phyloP scores from a whole-genome alignment of 768 basidiomycete species.

The Hemileccinum impolitum region DNA sequence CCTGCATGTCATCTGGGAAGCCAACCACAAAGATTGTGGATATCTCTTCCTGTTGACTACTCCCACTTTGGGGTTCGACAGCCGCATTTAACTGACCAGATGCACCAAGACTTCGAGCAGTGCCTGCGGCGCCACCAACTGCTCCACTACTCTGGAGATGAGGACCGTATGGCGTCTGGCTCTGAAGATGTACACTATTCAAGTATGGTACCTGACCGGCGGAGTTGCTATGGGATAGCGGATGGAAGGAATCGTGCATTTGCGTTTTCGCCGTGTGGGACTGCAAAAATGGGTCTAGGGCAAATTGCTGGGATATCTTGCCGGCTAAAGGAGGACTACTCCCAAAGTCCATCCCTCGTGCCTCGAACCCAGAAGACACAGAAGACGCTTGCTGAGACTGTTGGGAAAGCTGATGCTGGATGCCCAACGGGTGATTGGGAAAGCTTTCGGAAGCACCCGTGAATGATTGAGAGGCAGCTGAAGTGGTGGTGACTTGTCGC shows the following conservation, averaged over 20 bases:
- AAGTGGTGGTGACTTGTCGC: constrained; percentile 33
- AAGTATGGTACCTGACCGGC: constrained; percentile 34
- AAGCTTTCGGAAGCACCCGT: constrained; percentile 23
- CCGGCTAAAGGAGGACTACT: constrained; percentile 20
- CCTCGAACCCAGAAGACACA: constrained; percentile 23
- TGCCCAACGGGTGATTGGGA: constrained; percentile 23
- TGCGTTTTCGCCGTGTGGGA: constrained; percentile 28
- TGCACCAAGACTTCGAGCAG: constrained; percentile 27
- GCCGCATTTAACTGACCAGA: constrained; percentile 27
- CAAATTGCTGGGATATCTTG: constrained; percentile 31
- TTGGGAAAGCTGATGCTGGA: constrained; percentile 34
- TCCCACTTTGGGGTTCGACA: constrained; percentile 22
- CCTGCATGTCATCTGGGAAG: constrained; percentile 99
- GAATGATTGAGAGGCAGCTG: constrained; percentile 26
- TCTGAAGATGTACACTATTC: constrained; percentile 52
- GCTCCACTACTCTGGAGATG: constrained; percentile 50
- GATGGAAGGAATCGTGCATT: constrained; percentile 33
- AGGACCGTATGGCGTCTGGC: constrained; percentile 75
- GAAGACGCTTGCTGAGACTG: constrained; percentile 33
- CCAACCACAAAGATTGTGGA: constrained; percentile 98
- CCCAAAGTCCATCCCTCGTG: constrained; percentile 35
- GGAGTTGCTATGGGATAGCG: constrained; percentile 31
- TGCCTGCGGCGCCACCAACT: constrained; percentile 21
- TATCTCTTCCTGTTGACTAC: constrained; percentile 71
- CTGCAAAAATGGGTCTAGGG: constrained; percentile 33